Conservation (phyloP, 495 filamentous ascomycete species). For the Mytilinidion resinicola region DNA sequence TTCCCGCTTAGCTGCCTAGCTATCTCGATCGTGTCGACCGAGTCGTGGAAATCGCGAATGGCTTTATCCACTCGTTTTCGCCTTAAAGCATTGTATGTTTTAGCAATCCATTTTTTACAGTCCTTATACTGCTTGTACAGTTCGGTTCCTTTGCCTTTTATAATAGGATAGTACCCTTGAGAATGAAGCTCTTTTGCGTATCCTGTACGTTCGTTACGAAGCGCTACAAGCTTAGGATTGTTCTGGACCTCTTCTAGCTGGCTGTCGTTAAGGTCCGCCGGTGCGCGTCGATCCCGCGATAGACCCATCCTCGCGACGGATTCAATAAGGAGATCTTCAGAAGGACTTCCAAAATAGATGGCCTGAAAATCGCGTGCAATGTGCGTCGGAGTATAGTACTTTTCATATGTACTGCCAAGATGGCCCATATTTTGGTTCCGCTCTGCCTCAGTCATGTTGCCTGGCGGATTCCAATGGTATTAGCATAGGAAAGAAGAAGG, state of each 20-base stretch:
- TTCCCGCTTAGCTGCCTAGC: constrained; percentile 17
- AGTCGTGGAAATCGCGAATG: constrained; percentile 18
- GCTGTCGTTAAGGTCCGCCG: constrained; percentile 11
- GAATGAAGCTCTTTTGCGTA: constrained; percentile 8
- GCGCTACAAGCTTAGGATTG: too few species aligned
- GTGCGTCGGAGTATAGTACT: constrained; percentile 19
- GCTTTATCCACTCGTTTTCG: constrained; percentile 5
- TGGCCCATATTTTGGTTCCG: constrained; percentile 20
- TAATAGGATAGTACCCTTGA: constrained; percentile 13
- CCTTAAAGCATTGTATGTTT: constrained; percentile 10
- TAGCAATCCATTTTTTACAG: constrained; percentile 6
- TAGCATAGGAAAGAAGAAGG: constrained; percentile 2
- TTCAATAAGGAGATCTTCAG: constrained; percentile 12
- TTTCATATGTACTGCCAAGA: constrained; percentile 6
- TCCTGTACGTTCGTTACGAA: constrained; percentile 7
- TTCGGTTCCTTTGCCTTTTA: constrained; percentile 7
- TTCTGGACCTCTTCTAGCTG: too few species aligned
- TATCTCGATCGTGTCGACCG: constrained; percentile 17
- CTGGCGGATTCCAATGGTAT: constrained; percentile 9
- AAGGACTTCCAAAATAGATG: constrained; percentile 17
- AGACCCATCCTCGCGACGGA: constrained; percentile 14
- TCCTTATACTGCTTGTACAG: constrained; percentile 12
- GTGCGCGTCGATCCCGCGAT: constrained; percentile 13
- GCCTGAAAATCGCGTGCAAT: constrained; percentile 11
- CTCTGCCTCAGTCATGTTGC: constrained; percentile 2